phyloP scores from a whole-genome alignment of 1,284 basidiomycete genomes.

The Tetrapyrgos nigripes region DNA sequence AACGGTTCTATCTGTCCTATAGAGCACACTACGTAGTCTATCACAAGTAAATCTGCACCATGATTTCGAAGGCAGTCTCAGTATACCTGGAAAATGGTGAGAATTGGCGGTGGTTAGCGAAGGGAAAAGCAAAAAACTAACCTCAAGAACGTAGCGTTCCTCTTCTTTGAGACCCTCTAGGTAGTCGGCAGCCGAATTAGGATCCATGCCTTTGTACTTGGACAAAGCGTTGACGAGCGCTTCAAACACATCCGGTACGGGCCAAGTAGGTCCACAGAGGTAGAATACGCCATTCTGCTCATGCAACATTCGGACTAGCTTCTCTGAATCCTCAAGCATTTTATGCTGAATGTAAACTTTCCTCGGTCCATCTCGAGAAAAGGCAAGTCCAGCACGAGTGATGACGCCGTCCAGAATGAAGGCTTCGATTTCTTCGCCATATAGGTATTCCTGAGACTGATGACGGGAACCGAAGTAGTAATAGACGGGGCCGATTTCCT shows the following conservation, averaged over 20 bases:
- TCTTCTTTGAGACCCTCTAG: conserved; percentile 95
- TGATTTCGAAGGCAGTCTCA: too few species aligned
- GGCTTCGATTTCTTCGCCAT: conserved; percentile 91
- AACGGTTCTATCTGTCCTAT: too few species aligned
- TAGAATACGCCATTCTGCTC: conserved; percentile 88
- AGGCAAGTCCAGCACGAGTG: conserved; percentile 91
- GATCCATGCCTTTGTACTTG: conserved; percentile 72
- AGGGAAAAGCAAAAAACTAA: conserved; percentile 35
- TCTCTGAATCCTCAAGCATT: conserved; percentile 90
- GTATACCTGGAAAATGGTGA: not conserved
- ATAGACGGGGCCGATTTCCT: conserved; percentile 88
- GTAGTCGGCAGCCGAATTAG: conserved; percentile 79
- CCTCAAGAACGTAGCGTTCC: conserved; percentile 97
- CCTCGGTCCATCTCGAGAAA: conserved; percentile 91
- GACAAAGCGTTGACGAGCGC: conserved; percentile 85
- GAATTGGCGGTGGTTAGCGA: not conserved
- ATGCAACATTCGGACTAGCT: conserved; percentile 78
- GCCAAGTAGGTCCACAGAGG: conserved; percentile 98
- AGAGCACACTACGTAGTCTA: too few species aligned
- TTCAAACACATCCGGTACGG: conserved; percentile 96
- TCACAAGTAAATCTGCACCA: too few species aligned
- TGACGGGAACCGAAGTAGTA: conserved; percentile 99
- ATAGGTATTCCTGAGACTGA: conserved; percentile 94
- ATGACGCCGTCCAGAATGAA: conserved; percentile 86
- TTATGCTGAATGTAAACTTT: conserved; percentile 99